Evolutionary conservation across 2,329 filamentous ascomycete genomes (phyloP).

Genomic region (Scortechinia acanthostroma): DNA sequence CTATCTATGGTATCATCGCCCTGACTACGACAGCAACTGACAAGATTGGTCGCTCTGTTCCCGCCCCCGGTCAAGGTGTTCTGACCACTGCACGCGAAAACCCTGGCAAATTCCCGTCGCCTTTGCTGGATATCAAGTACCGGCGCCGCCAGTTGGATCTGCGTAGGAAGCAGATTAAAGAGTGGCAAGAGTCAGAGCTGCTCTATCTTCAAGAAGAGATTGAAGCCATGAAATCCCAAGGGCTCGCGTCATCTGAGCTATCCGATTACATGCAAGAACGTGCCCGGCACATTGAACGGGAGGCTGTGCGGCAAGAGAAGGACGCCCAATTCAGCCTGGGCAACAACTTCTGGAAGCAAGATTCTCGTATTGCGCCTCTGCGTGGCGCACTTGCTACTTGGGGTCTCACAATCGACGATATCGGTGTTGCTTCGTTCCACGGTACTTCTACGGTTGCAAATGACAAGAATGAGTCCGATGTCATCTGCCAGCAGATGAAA

Average conservation of each 20-base stretch:
- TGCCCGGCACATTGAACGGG: constrained; percentile 76
- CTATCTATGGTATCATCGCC: constrained; percentile 89
- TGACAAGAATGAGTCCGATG: constrained; percentile 98
- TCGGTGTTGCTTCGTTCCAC: constrained; percentile 94
- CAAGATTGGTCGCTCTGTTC: constrained; percentile 97
- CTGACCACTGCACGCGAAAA: constrained; percentile 90
- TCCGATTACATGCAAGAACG: constrained; percentile 81
- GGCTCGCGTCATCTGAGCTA: constrained; percentile 46
- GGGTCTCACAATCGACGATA: constrained; percentile 94
- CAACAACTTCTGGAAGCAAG: constrained; percentile 98
- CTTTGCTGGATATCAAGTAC: constrained; percentile 95
- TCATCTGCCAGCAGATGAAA: constrained; percentile 90
- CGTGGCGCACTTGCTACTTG: constrained; percentile 94
- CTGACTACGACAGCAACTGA: constrained; percentile 94
- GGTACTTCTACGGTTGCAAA: constrained; percentile 97
- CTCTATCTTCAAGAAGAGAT: constrained; percentile 90
- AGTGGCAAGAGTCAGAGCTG: constrained; percentile 92
- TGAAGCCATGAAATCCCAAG: constrained; percentile 79
- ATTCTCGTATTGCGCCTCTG: constrained; percentile 85
- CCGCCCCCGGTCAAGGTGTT: constrained; percentile 92
- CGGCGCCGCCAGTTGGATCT: constrained; percentile 89
- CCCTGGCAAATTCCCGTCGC: constrained; percentile 85
- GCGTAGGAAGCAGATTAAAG: constrained; percentile 87
- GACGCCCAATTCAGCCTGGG: constrained; percentile 87
- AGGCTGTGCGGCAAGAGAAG: constrained; percentile 84